Conservation (phyloP, 352 stramenopile genomes). For the Phytophthora sojae region DNA sequence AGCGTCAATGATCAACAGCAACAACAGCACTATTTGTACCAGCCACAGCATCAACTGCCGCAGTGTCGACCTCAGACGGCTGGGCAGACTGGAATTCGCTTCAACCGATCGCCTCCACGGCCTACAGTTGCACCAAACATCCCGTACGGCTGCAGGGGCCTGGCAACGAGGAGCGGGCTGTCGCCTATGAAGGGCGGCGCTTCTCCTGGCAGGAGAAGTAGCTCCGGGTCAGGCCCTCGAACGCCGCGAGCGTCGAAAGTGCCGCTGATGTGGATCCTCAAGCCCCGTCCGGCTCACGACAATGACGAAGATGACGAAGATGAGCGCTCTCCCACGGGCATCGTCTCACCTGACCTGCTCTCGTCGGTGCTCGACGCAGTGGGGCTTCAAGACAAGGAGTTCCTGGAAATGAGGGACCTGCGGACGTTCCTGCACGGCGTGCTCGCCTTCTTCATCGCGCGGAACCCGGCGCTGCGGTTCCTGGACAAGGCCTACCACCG, state of each 20-base stretch:
- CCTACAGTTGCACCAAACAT: slow-evolving; percentile 20
- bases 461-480: slow-evolving; percentile 57
- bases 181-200: slow-evolving; percentile 15
- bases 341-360: slow-evolving; percentile 58
- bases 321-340: neutral
- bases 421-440: slow-evolving; percentile 58
- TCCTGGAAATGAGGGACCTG: slow-evolving; percentile 54
- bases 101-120: slow-evolving; percentile 33
- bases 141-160: slow-evolving; percentile 32
- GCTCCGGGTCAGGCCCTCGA: neutral
- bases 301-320: slow-evolving; percentile 21
- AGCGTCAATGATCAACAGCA: slow-evolving; percentile 34
- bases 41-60: slow-evolving; percentile 17
- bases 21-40: slow-evolving; percentile 21
- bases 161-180: slow-evolving; percentile 13
- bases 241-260: slow-evolving; percentile 35
- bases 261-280: slow-evolving; percentile 33
- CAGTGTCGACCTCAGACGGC: slow-evolving; percentile 20
- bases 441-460: slow-evolving; percentile 62
- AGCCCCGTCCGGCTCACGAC: slow-evolving; percentile 13
- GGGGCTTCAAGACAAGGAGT: slow-evolving; percentile 50
- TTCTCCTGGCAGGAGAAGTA: slow-evolving; percentile 18
- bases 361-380: slow-evolving; percentile 44
- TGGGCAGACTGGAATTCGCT: slow-evolving; percentile 24
- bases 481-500: slow-evolving; percentile 72